Conservation (phyloP, 495 filamentous ascomycete genomes). For the Penicillium chermesinum region DNA sequence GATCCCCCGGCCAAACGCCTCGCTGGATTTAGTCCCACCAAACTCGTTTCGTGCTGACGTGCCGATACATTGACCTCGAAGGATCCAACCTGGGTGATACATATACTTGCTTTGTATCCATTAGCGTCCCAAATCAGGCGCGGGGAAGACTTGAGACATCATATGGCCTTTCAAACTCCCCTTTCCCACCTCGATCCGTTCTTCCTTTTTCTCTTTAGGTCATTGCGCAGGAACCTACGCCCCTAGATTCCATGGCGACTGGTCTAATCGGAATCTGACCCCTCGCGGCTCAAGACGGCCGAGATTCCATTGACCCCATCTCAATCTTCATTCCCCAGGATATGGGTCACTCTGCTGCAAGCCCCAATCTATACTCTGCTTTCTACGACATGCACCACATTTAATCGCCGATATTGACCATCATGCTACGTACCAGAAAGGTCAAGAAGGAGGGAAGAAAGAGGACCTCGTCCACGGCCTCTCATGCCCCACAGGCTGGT, state of each 20-base stretch:
- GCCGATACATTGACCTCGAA: too few species aligned
- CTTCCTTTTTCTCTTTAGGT: slow-evolving; percentile 1
- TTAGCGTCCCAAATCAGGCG: slow-evolving; percentile 5
- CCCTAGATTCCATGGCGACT: slow-evolving; percentile 22
- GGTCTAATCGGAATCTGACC: slow-evolving; percentile 20
- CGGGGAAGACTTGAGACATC: slow-evolving; percentile 22
- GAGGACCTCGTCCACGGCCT: slow-evolving; percentile 27
- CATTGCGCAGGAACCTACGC: not conserved
- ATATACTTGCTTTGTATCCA: slow-evolving; percentile 9
- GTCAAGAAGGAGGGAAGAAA: slow-evolving; percentile 30
- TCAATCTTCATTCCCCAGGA: slow-evolving; percentile 18
- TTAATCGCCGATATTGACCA: slow-evolving; percentile 13
- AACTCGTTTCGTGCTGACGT: slow-evolving; percentile 19
- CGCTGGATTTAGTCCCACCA: slow-evolving; percentile 8
- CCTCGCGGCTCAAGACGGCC: slow-evolving; percentile 13
- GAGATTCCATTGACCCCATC: slow-evolving; percentile 5
- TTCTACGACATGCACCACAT: slow-evolving; percentile 13
- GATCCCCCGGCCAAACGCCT: slow-evolving; percentile 7
- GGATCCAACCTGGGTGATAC: slow-evolving; percentile 7
- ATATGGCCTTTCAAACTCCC: slow-evolving; percentile 4
- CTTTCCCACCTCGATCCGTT: not conserved
- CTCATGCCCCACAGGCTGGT: slow-evolving; percentile 19
- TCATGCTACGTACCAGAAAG: slow-evolving; percentile 33
- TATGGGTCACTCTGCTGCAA: slow-evolving; percentile 13
- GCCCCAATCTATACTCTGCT: slow-evolving; percentile 5